A percentile compares a stretch with the other conserved stretches of the same genome.
Evolutionary conservation across 306 rosid species (phyloP).

Genomic region (Myrica gale): DNA sequence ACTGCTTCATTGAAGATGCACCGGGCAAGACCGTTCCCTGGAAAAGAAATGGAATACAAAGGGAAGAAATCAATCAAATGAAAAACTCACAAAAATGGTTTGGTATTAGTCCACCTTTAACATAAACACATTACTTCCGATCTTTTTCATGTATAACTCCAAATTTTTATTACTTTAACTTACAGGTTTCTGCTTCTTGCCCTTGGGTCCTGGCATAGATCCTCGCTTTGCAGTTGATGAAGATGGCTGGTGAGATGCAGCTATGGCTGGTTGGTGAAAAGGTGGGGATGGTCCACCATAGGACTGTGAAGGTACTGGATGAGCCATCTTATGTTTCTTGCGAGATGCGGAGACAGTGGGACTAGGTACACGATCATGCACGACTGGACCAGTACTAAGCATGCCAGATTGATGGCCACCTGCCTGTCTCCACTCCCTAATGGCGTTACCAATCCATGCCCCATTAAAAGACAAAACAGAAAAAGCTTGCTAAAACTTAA

Average conservation of each 20-base stretch:
- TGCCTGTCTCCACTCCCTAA: slow-evolving; percentile 93
- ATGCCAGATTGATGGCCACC: slow-evolving; percentile 72
- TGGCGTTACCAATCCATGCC: slow-evolving; percentile 22
- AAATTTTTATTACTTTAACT: slow-evolving; percentile 30
- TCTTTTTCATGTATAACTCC: not conserved
- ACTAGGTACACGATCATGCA: slow-evolving; percentile 74
- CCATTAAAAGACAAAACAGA: slow-evolving; percentile 28
- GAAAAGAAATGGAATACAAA: slow-evolving; percentile 12
- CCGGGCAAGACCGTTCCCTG: slow-evolving; percentile 59
- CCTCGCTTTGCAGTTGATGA: slow-evolving; percentile 76
- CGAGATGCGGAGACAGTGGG: slow-evolving; percentile 88
- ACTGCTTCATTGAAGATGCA: slow-evolving; percentile 65
- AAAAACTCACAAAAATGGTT: not conserved
- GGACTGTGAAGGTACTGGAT: slow-evolving; percentile 66
- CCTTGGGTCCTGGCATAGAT: slow-evolving; percentile 63
- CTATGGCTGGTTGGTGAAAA: slow-evolving; percentile 60
- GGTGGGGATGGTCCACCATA: slow-evolving; percentile 74
- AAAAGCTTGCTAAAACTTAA: slow-evolving; percentile 15
- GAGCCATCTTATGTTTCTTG: slow-evolving; percentile 73
- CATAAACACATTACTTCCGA: slow-evolving; percentile 3
- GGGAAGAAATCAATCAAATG: slow-evolving; percentile 11
- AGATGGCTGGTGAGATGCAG: slow-evolving; percentile 81
- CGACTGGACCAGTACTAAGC: slow-evolving; percentile 52
- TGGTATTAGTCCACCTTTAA: not conserved
- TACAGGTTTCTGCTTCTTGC: slow-evolving; percentile 86